These are phyloP conservation scores for Psophocarpus tetragonolobus DNA, from an alignment of 306 rosid genomes.

Conservation along the genomic window DNA sequence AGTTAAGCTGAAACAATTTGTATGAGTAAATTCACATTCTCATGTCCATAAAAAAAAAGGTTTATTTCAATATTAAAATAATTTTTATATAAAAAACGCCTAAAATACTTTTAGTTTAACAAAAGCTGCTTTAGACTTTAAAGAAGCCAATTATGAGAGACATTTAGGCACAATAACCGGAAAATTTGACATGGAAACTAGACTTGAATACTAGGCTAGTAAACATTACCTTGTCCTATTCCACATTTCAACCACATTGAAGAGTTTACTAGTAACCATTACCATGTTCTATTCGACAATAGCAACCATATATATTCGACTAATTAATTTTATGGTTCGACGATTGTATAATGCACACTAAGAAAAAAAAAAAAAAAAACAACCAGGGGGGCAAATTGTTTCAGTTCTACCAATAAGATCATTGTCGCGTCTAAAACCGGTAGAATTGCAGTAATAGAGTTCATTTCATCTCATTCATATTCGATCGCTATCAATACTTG, in stretches of 20 bases:
- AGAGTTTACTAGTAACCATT: no score
- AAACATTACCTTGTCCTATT: background rate
- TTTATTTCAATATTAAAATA: no score
- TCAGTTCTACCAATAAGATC: background rate
- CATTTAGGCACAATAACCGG: background rate
- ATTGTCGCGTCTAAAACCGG: background rate
- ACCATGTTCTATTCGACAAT: background rate
- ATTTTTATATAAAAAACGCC: no score
- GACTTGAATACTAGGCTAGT: background rate
- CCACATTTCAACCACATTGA: no score
- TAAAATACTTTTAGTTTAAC: background rate
- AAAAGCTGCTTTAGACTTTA: background rate
- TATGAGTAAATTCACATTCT: no score
- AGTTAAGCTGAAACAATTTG: no score
- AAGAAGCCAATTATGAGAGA: background rate
- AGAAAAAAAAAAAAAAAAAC: no score
- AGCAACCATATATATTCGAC: background rate
- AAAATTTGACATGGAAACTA: background rate
- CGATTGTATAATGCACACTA: background rate
- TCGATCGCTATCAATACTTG: background rate
- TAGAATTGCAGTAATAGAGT: background rate
- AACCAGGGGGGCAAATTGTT: background rate
- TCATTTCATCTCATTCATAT: background rate
- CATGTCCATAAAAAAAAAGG: no score
- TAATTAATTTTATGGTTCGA: background rate